Percentiles rank a stretch among this genome's conserved stretches.
Evolutionary conservation across 331 rosid species (phyloP).

Genomic region (Quercus tomentella): DNA sequence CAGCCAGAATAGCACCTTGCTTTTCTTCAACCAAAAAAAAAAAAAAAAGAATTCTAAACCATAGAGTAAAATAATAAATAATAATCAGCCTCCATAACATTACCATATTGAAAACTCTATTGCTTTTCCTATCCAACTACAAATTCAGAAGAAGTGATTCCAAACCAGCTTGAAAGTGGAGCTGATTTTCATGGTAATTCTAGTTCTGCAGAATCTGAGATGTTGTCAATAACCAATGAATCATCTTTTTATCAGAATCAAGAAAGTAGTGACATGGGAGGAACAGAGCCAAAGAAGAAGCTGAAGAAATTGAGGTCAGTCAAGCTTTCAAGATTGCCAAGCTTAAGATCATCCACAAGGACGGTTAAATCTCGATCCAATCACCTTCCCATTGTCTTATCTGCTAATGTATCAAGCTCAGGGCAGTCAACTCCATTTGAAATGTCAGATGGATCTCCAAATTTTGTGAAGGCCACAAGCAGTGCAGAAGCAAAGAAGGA

Average conservation of each 20-base stretch:
- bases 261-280: conserved; percentile 17
- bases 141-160: conserved; percentile 19
- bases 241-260: conserved; percentile 21
- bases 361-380: conserved; percentile 27
- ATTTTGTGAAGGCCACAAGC: conserved; percentile 48
- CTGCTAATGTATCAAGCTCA: conserved; percentile 20
- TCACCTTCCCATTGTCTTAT: conserved; percentile 12
- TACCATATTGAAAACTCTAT: not conserved
- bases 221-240: conserved; percentile 16
- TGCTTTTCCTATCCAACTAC: not conserved
- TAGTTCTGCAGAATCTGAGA: conserved; percentile 19
- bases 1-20: not conserved
- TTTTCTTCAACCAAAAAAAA: not conserved
- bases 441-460: conserved; percentile 38
- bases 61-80: no score
- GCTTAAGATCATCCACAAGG: conserved; percentile 41
- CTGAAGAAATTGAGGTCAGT: conserved; percentile 52
- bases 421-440: conserved; percentile 7
- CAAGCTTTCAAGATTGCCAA: conserved; percentile 49
- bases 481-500: conserved; percentile 54
- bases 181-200: not conserved
- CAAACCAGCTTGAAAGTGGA: conserved; percentile 17
- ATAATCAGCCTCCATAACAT: not conserved
- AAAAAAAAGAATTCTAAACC: no score
- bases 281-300: conserved; percentile 41